Evolutionary conservation across 306 rosid species (phyloP).

Genomic region (Crotalaria pallida): DNA sequence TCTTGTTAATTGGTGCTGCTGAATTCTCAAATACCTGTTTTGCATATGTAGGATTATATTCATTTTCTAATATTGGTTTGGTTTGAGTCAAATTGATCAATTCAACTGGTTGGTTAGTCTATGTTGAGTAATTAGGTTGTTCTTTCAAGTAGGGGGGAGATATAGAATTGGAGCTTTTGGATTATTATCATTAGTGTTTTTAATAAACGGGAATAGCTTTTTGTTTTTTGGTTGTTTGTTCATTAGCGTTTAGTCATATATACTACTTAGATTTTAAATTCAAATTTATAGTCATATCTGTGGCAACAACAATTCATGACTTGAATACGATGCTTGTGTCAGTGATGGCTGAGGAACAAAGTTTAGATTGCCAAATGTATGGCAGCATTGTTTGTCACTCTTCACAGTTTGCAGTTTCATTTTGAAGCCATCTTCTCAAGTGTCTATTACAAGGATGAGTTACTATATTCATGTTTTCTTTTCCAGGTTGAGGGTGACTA

Average conservation of each 20-base stretch:
- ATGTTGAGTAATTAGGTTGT: background rate
- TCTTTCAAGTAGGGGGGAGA: background rate
- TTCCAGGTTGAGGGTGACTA: slow-evolving; percentile 74
- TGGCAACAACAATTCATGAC: background rate
- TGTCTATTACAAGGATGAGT: background rate
- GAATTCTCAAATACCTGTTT: background rate
- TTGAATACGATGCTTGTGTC: background rate
- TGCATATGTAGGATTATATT: background rate
- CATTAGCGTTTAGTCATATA: background rate
- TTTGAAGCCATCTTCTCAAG: background rate
- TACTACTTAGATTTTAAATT: background rate
- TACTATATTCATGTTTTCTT: slow-evolving; percentile 18
- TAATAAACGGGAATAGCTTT: background rate
- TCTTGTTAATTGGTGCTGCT: background rate
- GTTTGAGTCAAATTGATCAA: background rate
- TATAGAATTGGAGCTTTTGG: background rate
- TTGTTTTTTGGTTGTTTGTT: background rate
- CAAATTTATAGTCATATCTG: background rate
- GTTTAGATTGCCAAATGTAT: background rate
- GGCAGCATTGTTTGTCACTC: background rate
- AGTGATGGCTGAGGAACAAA: background rate
- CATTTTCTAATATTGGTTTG: background rate
- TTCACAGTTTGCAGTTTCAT: background rate
- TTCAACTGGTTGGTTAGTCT: slow-evolving; percentile 14
- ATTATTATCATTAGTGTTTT: background rate